Evolutionary conservation across 257 asterid species (phyloP).

Genomic region (Perilla frutescens): DNA sequence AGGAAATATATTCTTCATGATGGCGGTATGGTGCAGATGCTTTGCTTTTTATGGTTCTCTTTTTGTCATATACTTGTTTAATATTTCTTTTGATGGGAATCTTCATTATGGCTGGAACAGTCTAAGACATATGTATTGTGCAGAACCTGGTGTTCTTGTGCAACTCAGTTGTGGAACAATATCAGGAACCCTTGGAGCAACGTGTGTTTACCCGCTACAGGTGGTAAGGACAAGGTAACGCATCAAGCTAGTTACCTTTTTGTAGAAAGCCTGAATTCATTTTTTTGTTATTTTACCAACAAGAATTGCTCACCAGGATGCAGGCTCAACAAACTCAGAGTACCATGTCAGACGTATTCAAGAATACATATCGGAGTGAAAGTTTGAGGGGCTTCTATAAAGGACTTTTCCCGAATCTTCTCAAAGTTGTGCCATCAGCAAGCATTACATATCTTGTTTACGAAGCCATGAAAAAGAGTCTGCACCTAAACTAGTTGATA

Average conservation of each 20-base stretch:
- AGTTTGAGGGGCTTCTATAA: conserved; percentile 88
- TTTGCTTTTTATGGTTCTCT: conserved; percentile 1
- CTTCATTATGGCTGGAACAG: conserved; percentile 17
- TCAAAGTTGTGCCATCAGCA: conserved; percentile 93
- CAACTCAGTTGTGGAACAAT: conserved; percentile 94
- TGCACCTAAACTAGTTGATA: conserved; percentile 17
- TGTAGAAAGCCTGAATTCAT: not conserved
- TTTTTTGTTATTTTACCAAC: conserved; percentile 17
- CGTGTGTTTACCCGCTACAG: conserved; percentile 95
- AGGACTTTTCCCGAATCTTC: conserved; percentile 94
- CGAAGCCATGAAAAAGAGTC: conserved; percentile 88
- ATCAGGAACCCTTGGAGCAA: conserved; percentile 96
- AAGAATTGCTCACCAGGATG: conserved; percentile 67
- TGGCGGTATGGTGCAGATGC: conserved; percentile 58
- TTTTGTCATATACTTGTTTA: not conserved
- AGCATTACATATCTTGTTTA: conserved; percentile 93
- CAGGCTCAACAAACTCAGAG: conserved; percentile 73
- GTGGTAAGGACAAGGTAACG: conserved; percentile 94
- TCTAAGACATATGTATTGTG: conserved; percentile 35
- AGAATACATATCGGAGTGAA: conserved; percentile 68
- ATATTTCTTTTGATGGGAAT: not conserved
- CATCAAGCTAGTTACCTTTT: not conserved
- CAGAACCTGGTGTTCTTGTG: conserved; percentile 95
- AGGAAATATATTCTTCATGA: conserved; percentile 75
- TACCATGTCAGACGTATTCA: conserved; percentile 76